These are phyloP conservation scores for Coemansia sp. DNA, from an alignment of 192 early-diverging fungal species.

Conservation along the genomic window DNA sequence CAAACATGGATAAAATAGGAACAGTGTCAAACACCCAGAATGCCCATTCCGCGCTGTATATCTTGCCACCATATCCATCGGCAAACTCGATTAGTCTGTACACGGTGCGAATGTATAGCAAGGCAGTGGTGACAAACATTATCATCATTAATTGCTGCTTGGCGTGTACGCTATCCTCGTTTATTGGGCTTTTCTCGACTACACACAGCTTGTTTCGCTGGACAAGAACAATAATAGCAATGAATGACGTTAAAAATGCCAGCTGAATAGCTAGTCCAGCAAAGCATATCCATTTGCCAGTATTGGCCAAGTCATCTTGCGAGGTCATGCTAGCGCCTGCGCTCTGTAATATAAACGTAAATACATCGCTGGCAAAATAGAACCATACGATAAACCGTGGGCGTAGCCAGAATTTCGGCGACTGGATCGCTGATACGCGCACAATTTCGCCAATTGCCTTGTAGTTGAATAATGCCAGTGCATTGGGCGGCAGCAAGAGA, in stretches of 20 bases:
- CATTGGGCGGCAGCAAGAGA: constrained; percentile 49
- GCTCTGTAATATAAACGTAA: constrained; percentile 41
- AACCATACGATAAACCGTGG: constrained; percentile 45
- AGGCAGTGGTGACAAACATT: constrained; percentile 23
- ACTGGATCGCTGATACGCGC: constrained; percentile 6
- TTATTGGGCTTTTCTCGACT: constrained; percentile 6
- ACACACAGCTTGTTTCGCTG: constrained; percentile 12
- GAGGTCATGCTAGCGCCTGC: constrained; percentile 31
- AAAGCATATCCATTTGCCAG: constrained; percentile 32
- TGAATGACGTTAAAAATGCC: constrained; percentile 27
- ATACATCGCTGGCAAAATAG: constrained; percentile 49
- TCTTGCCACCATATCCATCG: constrained; percentile 29
- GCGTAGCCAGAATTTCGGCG: constrained; percentile 19
- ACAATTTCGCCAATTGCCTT: constrained; percentile 43
- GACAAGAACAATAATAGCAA: constrained; percentile 11
- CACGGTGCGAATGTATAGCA: constrained; percentile 33
- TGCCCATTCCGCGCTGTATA: constrained; percentile 43
- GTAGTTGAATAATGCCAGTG: constrained; percentile 49
- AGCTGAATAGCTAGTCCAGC: constrained; percentile 36
- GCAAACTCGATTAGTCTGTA: constrained; percentile 46
- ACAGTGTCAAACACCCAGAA: constrained; percentile 53
- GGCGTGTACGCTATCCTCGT: neutral
- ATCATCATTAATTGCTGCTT: constrained; percentile 23
- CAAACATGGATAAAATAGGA: constrained; percentile 25
- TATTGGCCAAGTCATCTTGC: neutral